These are phyloP conservation scores for Metarhizium robertsii DNA, from an alignment of 2,329 filamentous ascomycete species.

Conservation along the genomic window DNA sequence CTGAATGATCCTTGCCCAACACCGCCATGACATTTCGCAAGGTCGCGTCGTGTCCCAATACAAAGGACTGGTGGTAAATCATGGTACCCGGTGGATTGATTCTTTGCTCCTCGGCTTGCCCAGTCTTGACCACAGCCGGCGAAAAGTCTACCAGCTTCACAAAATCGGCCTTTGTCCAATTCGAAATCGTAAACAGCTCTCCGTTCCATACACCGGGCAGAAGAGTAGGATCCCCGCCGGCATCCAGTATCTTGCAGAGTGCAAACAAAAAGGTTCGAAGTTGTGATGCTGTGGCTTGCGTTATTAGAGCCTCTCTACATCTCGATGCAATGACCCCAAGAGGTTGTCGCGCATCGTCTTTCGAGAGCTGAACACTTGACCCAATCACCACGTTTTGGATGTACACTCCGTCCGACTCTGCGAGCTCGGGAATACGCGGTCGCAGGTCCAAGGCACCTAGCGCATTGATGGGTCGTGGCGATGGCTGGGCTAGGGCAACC, in stretches of 20 bases:
- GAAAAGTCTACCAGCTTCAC: constrained; percentile 27
- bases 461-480: constrained; percentile 14
- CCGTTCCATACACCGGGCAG: constrained; percentile 22
- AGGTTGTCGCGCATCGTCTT: constrained; percentile 9
- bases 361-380: constrained; percentile 14
- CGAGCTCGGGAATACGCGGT: constrained; percentile 14
- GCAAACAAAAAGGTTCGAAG: constrained; percentile 18
- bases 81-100: constrained; percentile 12
- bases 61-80: constrained; percentile 9
- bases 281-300: constrained; percentile 25
- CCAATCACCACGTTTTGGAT: constrained; percentile 18
- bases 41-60: constrained; percentile 3
- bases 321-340: constrained; percentile 19
- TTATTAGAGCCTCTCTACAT: constrained; percentile 22
- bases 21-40: constrained; percentile 11
- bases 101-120: constrained; percentile 4
- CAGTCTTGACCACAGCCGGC: constrained; percentile 14
- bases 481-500: constrained; percentile 11
- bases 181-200: constrained; percentile 26
- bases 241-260: constrained; percentile 10
- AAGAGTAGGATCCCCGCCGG: constrained; percentile 12
- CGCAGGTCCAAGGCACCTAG: constrained; percentile 17
- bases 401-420: constrained; percentile 12
- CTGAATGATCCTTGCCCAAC: constrained; percentile 18
- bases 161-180: constrained; percentile 28